Evolutionary conservation across 2,329 filamentous ascomycete species (phyloP).

Genomic region (Endothia cerciana): DNA sequence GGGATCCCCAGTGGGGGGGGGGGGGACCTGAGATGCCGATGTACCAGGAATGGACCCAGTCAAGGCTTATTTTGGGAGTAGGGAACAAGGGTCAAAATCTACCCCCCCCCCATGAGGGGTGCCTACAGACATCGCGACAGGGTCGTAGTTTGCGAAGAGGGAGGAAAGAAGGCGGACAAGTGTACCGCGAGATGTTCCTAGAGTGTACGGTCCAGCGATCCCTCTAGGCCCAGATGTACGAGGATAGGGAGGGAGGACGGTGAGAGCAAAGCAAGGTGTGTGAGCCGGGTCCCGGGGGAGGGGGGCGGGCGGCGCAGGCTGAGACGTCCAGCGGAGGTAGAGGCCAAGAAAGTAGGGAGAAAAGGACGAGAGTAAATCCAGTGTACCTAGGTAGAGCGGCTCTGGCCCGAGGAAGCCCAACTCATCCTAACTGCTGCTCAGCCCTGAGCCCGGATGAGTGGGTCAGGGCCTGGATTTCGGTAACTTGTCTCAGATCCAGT

Average conservation of each 20-base stretch:
- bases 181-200: constrained; percentile 11
- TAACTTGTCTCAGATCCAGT: constrained; percentile 29
- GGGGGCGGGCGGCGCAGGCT: too few relatives aligned
- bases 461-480: constrained; percentile 22
- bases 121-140: constrained; percentile 31
- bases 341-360: constrained; percentile 9
- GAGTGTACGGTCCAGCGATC: not conserved
- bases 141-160: constrained; percentile 26
- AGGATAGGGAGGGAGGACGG: constrained; percentile 15
- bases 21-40: constrained; percentile 37
- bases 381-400: not conserved
- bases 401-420: constrained; percentile 19
- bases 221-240: not conserved
- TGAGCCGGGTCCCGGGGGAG: not conserved
- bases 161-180: constrained; percentile 18
- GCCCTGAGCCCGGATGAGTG: constrained; percentile 27
- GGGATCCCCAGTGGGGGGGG: constrained; percentile 39
- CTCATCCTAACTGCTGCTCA: constrained; percentile 27
- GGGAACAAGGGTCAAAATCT: constrained; percentile 37
- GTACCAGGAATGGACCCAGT: constrained; percentile 37
- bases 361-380: not conserved
- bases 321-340: constrained; percentile 12
- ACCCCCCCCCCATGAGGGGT: constrained; percentile 32
- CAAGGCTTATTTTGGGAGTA: constrained; percentile 38
- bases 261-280: constrained; percentile 19